Base-by-base conservation (phyloP, 1,284 basidiomycete genomes). In the Sanghuangporus weigelae region DNA sequence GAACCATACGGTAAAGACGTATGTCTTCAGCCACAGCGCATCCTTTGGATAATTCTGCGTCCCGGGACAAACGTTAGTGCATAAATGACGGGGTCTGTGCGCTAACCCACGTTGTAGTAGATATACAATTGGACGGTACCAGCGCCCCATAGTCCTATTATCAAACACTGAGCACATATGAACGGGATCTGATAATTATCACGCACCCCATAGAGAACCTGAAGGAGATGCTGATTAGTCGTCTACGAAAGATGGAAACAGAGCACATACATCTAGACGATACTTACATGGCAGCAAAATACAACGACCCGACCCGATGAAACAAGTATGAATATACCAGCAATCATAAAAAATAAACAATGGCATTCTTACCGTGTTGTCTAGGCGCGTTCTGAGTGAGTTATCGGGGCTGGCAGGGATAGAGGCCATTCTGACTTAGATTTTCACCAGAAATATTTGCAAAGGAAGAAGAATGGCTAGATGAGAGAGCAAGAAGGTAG, bases 201-300 rank as follows among this genome's bases (percentile, higher is more conserved):
- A 58, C 63, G 14, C 36, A 65, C 64, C 49, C 55, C 64, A 65
- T 65, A n/a, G 64, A 55, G 35, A 51, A 39, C 5, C 64, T 65
- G 21, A 46, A 46, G 12, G 44, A 14, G 46, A 39, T 8, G 16
- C 8, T 14, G 39, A 44, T 49, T 16, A 21, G 3, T 31, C 26
- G 3, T 31, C 5, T 4, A 31, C 3, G 26, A 31, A 31, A 31
- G 26, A 31, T 12, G 36, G 26, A 40, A 19, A 23, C 5, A n/a
- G 26, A n/a, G n/a, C 19, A 21, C 6, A 44, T 21, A 10, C 7
- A n/a, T 7, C 7, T 14, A 40, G 10, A 26, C 10, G 2, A 31
- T 19, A 64, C 63, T 51, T 44, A 65, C 63, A 65, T 21, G 10
- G 51, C 14, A 51, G 59, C 54, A 16, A 65, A 44, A 53, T 61